Base-by-base conservation (phyloP, 2,329 filamentous ascomycete genomes). In the Trichoderma gracile region DNA sequence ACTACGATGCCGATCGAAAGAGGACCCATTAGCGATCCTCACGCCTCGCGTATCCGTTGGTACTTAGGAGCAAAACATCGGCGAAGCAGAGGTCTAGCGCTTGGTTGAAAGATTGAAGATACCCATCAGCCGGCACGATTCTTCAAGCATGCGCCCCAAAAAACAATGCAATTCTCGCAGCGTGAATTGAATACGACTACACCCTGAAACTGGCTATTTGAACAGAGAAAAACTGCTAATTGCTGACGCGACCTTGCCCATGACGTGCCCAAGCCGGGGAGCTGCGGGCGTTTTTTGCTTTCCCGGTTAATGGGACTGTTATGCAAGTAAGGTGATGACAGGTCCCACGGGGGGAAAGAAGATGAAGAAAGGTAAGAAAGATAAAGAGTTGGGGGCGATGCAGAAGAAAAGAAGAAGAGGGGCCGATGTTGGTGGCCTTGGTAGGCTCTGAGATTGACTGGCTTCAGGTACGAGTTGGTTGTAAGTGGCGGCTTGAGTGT, bases 311-410 rank as follows among this genome's bases (percentile, higher is more conserved):
- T 55, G 52, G 33, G 52, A 21, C 42, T 25, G 52, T 40, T 38
- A 52, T 52, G 49, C 49, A 33, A 52, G 49, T 55, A 42, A 55
- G 33, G 52, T 55, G 54, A 56, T 56, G 54, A 45, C 54, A 8
- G 40, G 40, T 42, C 40, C 38, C 25, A 27, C 17, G 33, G 52
- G 33, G 30, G 19, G 40, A 45, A 25, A 23, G n/a, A 30, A 14
- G 5, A n/a, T 8, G 6, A 50, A 6, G n/a, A 50, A 9, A 38
- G 33, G 12, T 3, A 38, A 17, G 40, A 38, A 5, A 19, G 19
- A n/a, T n/a, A n/a, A 19, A 23, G 19, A 9, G 33, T 54, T 38
- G 49, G 49, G 49, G 49, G 49, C 49, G 49, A 52, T 52, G 49
- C 49, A 52, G 33, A 52, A 52, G 27, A 19, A 10, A 52, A 52